Evolutionary conservation across 257 asterid species (phyloP).

Genomic region (Jacaranda mimosifolia): DNA sequence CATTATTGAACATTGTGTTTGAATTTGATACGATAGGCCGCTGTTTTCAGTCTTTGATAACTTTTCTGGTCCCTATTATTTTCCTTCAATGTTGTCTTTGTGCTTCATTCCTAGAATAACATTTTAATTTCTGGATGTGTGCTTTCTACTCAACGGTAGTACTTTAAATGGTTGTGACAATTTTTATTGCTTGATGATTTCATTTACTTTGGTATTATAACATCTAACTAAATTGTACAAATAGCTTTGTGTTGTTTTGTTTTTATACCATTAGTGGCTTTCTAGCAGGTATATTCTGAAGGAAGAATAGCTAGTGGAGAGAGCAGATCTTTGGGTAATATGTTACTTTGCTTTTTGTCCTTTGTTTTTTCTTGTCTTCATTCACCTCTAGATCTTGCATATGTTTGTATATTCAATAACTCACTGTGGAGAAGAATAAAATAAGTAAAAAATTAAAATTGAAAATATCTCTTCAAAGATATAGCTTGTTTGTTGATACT

Average conservation of each 20-base stretch:
- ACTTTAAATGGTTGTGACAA: no score
- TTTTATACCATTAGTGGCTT: constrained; percentile 30
- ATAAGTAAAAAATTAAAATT: background rate
- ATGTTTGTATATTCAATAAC: no score
- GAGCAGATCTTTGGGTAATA: constrained; percentile 47
- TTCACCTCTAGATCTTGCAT: constrained; percentile 1
- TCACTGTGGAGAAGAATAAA: background rate
- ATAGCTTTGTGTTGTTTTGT: background rate
- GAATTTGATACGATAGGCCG: no score
- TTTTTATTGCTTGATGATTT: background rate
- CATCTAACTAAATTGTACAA: background rate
- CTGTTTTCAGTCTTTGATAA: no score
- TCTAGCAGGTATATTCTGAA: constrained; percentile 55
- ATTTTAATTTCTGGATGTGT: no score
- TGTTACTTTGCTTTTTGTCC: constrained; percentile 8
- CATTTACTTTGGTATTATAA: background rate
- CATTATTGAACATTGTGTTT: no score
- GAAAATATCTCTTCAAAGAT: no score
- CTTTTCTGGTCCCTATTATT: no score
- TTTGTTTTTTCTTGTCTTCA: background rate
- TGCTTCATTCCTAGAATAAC: no score
- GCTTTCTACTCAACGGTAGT: no score
- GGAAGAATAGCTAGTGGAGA: constrained; percentile 47
- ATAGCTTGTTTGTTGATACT: background rate
- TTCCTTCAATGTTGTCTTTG: no score